Percentiles rank a stretch among this genome's conserved stretches.
phyloP scores from a whole-genome alignment of 2,329 filamentous ascomycete genomes.

The Drechslerella stenobrocha region DNA sequence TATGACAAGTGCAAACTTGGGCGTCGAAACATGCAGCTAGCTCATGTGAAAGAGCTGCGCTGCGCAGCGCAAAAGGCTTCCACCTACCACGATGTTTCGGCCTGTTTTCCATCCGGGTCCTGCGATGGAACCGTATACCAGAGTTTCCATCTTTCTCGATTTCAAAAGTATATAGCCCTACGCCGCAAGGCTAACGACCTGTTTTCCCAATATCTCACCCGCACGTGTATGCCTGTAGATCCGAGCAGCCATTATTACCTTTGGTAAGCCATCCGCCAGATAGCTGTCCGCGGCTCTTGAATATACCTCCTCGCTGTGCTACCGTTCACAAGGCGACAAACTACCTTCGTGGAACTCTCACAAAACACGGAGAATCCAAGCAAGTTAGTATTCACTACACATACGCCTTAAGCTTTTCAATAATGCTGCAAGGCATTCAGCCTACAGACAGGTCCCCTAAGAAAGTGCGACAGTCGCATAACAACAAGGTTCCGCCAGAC shows the following conservation, averaged over 20 bases:
- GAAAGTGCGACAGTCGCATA: constrained; percentile 37
- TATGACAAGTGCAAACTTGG: constrained; percentile 44
- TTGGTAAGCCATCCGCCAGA: no score
- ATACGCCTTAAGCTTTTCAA: no score
- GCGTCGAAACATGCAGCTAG: constrained; percentile 37
- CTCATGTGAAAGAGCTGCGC: constrained; percentile 34
- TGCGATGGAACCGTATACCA: background rate
- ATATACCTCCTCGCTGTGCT: no score
- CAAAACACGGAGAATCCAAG: no score
- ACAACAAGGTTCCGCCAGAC: constrained; percentile 47
- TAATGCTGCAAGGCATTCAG: no score
- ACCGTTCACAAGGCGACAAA: background rate
- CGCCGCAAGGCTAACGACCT: no score
- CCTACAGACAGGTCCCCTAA: constrained; percentile 11
- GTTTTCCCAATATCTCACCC: no score
- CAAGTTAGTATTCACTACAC: no score
- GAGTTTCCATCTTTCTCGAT: constrained; percentile 11
- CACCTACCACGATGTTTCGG: constrained; percentile 29
- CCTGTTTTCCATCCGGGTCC: background rate
- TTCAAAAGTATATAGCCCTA: constrained; percentile 36
- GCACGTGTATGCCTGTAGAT: no score
- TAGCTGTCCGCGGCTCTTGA: no score
- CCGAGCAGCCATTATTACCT: no score
- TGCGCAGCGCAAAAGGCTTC: constrained; percentile 9
- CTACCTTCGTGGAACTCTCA: no score